A percentile compares a stretch with the other conserved stretches of the same genome.
Evolutionary conservation across 2,329 filamentous ascomycete genomes (phyloP).

Genomic region (Stachybotrys chartarum): DNA sequence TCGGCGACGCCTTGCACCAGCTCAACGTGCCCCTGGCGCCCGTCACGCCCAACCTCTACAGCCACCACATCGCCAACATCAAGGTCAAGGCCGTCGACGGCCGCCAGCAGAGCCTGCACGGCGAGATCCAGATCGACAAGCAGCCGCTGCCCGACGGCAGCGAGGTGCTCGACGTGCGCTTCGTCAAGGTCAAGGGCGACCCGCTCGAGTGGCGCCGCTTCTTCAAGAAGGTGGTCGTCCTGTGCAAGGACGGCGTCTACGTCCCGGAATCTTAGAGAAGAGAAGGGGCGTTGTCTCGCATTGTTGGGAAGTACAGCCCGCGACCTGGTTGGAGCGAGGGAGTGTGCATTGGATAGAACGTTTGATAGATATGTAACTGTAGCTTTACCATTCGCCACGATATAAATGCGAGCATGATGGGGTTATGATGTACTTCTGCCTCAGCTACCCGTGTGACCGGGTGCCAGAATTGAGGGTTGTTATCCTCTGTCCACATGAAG

Average conservation of each 20-base stretch:
- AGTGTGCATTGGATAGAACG: not conserved
- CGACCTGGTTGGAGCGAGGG: not conserved
- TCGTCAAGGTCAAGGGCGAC: conserved; percentile 92
- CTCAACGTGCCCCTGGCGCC: conserved; percentile 71
- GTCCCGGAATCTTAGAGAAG: conserved; percentile 32
- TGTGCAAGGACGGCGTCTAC: conserved; percentile 80
- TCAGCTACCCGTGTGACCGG: not conserved
- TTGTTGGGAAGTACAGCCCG: not conserved
- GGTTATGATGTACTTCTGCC: not conserved
- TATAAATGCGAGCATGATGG: not conserved
- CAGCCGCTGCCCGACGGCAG: conserved; percentile 46
- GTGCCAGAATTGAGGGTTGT: no score
- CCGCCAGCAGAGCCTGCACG: conserved; percentile 64
- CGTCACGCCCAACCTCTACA: conserved; percentile 35
- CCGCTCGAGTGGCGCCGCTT: conserved; percentile 93
- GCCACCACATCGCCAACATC: conserved; percentile 54
- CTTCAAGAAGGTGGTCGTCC: conserved; percentile 89
- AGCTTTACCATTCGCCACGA: not conserved
- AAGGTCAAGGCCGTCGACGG: conserved; percentile 70
- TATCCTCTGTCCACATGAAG: no score
- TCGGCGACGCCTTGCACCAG: conserved; percentile 75
- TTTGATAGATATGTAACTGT: not conserved
- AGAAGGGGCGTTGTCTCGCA: conserved; percentile 2
- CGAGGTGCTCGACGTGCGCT: conserved; percentile 76
- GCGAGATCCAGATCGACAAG: conserved; percentile 67